Percentiles rank a stretch among this genome's conserved stretches.
These are phyloP conservation scores for Thymus mandschuricus DNA, from an alignment of 257 asterid species.

Conservation along the genomic window DNA sequence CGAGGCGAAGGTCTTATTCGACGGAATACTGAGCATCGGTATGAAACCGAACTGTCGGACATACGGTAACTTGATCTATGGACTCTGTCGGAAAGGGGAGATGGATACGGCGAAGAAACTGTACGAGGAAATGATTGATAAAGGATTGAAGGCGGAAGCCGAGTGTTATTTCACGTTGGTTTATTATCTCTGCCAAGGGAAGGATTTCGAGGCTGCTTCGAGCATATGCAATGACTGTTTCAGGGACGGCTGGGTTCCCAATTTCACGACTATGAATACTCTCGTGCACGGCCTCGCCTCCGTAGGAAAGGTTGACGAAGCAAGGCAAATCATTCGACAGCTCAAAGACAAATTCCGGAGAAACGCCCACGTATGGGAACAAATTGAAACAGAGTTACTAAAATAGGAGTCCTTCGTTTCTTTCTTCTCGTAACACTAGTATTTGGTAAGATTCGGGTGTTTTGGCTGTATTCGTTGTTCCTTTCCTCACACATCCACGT, in stretches of 20 bases:
- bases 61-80: constrained; percentile 64
- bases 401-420: background rate
- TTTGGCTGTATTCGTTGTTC: no score
- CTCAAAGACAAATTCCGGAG: constrained; percentile 61
- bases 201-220: constrained; percentile 67
- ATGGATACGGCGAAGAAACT: constrained; percentile 59
- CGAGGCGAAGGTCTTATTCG: constrained; percentile 82
- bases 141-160: constrained; percentile 48
- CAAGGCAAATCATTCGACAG: constrained; percentile 54
- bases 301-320: constrained; percentile 62
- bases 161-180: constrained; percentile 69
- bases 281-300: constrained; percentile 79
- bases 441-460: no score
- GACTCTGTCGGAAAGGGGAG: constrained; percentile 67
- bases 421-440: no score
- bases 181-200: constrained; percentile 57
- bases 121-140: constrained; percentile 54
- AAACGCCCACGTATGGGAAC: constrained; percentile 62
- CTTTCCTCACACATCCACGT: background rate
- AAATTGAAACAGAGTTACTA: constrained; percentile 65
- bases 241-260: constrained; percentile 71
- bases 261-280: constrained; percentile 60
- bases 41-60: constrained; percentile 61
- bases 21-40: constrained; percentile 57
- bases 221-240: constrained; percentile 52